Base-by-base conservation (phyloP, 129 eudicot species). In the Tagetes erecta region DNA sequence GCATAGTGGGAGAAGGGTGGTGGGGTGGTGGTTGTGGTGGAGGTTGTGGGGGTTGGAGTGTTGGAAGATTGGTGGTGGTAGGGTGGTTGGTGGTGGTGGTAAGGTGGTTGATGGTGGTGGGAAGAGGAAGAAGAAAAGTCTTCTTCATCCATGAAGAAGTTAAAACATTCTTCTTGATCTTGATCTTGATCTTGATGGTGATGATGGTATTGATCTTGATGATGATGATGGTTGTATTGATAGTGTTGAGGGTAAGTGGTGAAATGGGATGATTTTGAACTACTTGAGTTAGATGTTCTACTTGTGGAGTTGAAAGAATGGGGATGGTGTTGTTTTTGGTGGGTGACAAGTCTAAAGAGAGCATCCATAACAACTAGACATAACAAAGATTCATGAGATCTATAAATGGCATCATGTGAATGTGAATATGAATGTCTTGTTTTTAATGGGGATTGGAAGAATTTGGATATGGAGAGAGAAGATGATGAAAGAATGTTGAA, bases 111-210 rank as follows among this genome's bases (percentile, higher is more conserved):
- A 30, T 81, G 78, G 82, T 83, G 85, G 9, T 77, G 62, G 7
- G 82, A 75, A 51, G 90, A 84, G 71, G 94, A 89, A 81, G 96
- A 92, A 66, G 85, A 84, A 84, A 84, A 85, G 70, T 87, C 96
- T 5, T 89, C 97, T 45, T 89, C 94, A 83, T 92, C 98, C 98
- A 92, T 92, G 91, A 80, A 92, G 84, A 80, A 76, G 88, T 85
- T 92, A 96, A 92, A 92, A 96, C 98, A 92, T 92, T 91, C 95
- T 91, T 88, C 87, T 75, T 91, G 89, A 73, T 85, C 81, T 57
- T 81, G 83, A 30, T 72, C 78, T 12, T 64, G 69, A 6, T 88
- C 87, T 75, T 91, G 89, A 73, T 83, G 80, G 37, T 81, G 83
- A n/a, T 78, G 33, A 40, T 83, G 78, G 42, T 72, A 76, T 12